Evolutionary conservation across 345 rosid genomes (phyloP), one percentile per base, ranked within the genome.

Genomic region (Limnanthes douglasii): DNA sequence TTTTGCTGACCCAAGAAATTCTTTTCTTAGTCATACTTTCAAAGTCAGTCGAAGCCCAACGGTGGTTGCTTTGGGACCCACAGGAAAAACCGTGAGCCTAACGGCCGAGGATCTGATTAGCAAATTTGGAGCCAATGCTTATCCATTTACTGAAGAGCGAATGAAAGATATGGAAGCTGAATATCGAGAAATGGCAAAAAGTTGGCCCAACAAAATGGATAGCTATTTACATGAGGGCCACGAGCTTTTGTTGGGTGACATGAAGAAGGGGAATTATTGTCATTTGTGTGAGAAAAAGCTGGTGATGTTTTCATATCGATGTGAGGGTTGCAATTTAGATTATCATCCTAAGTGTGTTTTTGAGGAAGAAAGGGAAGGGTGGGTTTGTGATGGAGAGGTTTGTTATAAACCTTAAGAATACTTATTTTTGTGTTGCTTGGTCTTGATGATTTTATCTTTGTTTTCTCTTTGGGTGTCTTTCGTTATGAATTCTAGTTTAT

Each of bases 161-260:
- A 10, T 71, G 43, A 67, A 58, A 34, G 64, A 60, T 52, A 19
- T 72, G 20, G 72, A 68, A 11, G 65, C 53, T 5, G 18, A 58
- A 37, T 56, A 50, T n/a, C 54, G 42, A 8, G 75, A 68, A 47
- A 68, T 58, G 68, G 66, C 75, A 6, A 72, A 86, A 59, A 74
- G 61, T 34, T 77, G 86, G 86, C 86, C 94, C 21, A 46, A 56
- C 69, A 77, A 70, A 39, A 33, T 80, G 59, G 70, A 68, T 53
- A 56, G 67, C 51, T 64, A 39, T 16, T 73, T 60, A 27, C 86
- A 80, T 6, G 76, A 57, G 48, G 66, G 71, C 44, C 90, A 86
- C 11, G 80, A 80, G 46, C 72, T 85, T 12, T 60, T 53, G 31
- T 73, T 62, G 30, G 36, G 24, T 11, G 78, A 71, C 21, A 29